Base-by-base conservation (phyloP, 2,329 filamentous ascomycete genomes). In the Cylindrodendrum hubeiense region DNA sequence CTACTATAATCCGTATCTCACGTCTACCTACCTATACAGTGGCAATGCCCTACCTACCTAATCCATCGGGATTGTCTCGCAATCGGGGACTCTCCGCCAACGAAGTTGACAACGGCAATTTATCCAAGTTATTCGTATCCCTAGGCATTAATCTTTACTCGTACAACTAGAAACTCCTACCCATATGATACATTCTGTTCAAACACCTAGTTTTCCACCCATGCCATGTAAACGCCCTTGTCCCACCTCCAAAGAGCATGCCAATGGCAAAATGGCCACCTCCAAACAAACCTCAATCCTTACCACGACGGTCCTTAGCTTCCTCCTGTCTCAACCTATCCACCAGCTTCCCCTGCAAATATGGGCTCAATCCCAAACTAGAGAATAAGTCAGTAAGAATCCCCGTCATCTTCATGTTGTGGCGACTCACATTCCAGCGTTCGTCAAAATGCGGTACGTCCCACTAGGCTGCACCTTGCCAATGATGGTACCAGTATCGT, bases 381-480 rank as follows among this genome's bases (percentile, higher is more conserved):
- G 10, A 46, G 30, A 30, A 50, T 13, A 33, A 13, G 60, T 77
- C 72, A 76, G 76, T 34, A 58, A 61, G 34, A 26, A 47, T 4
- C 7, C 39, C 53, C 17, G 9, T 6, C 10, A 15, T 3, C 28
- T 12, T 44, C 13, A 21, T 17, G 9, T 28, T 15, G 13, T 49
- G 3, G 26, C 41, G 52, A 87, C 89, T 87, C 76, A 91, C 89
- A 91, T 89, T 75, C 90, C 90, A 77, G 91, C 85, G 55, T 89
- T 88, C 1, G 89, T 91, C 55, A 91, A 73, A 30, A 91, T 80
- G 39, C 90, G 85, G 74, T 91, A 91, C 4, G 87, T 91, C 15
- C 88, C 87, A 66, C 88, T 90, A 1, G 84, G 80, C 76, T 89
- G 84, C 67, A 87, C 87, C 67, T 83, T 85, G 22, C 88, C 87